Percentiles rank a stretch among this genome's conserved stretches.
These are phyloP conservation scores for Limnanthes douglasii DNA, from an alignment of 345 rosid genomes.

Conservation along the genomic window DNA sequence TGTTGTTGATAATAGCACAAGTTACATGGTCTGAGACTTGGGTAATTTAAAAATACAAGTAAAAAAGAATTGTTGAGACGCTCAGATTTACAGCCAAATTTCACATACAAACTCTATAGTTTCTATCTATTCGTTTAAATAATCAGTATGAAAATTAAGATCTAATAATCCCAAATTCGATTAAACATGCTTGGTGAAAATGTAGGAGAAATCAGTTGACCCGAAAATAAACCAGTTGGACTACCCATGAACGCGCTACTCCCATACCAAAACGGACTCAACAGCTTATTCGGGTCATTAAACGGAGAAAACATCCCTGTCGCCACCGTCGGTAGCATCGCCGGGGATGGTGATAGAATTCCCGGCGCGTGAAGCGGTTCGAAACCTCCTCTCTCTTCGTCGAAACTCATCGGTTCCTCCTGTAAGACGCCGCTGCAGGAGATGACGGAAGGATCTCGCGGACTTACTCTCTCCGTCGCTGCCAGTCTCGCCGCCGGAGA, in stretches of 20 bases:
- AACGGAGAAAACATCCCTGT: constrained; percentile 46
- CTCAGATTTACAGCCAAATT: no score
- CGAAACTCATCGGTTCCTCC: constrained; percentile 10
- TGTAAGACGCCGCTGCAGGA: neutral
- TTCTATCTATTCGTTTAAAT: no score
- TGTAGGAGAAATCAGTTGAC: constrained; percentile 27
- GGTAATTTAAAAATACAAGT: no score
- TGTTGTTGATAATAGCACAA: no score
- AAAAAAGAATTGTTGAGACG: no score
- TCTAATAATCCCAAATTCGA: constrained; percentile 31
- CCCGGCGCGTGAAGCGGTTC: constrained; percentile 36
- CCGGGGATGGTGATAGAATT: constrained; percentile 67
- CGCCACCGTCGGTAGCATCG: constrained; percentile 24
- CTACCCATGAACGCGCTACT: constrained; percentile 17
- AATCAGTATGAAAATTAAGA: no score
- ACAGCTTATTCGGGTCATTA: constrained; percentile 9
- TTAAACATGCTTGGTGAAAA: constrained; percentile 32
- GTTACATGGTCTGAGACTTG: no score
- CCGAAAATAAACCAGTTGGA: constrained; percentile 25
- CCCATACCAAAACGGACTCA: constrained; percentile 26
- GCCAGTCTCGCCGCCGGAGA: constrained; percentile 88
- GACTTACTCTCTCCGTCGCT: constrained; percentile 50
- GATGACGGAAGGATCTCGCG: constrained; percentile 15
- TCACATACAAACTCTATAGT: no score
- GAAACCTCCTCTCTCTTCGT: constrained; percentile 14